Base-by-base conservation (phyloP, 2,329 filamentous ascomycete genomes). In the Aspergillus ruber region DNA sequence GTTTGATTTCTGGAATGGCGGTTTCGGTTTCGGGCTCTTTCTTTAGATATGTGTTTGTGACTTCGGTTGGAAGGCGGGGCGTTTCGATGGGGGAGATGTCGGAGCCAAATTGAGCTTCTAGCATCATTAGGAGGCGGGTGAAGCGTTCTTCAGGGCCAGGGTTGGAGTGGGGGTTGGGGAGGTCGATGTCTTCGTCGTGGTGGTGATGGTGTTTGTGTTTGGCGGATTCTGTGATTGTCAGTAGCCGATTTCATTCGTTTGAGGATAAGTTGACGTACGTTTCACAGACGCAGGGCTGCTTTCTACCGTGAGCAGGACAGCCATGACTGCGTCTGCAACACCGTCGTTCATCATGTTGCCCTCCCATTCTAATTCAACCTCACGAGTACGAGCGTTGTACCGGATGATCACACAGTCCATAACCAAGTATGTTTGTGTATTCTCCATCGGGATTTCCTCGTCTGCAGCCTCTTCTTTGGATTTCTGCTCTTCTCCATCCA, bases 281-380 rank as follows among this genome's bases (percentile, higher is more conserved):
- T 93, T 94, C 44, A 98, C 91, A 10, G 93, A 91, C 12, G 93
- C 93, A 4, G 91, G 93, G 46, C 88, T 95, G 68, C 86, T 94
- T 70, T 98, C 93, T 18, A 95, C 88, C 0, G 87, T 90, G 58
- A 95, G 83, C 9, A 98, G 78, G 2, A 96, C 89, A 1, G 90
- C 90, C 77, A 97, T 88, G 46, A 97, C 86, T 13, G 93, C 90
- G 69, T 98, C 93, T n/a, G 93, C 93, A 61, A 98, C 94, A 51
- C 90, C 88, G 63, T 98, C 93, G 66, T 97, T 98, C 62, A 96
- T 84, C 74, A 95, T 87, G 65, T 97, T 98, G 49, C 90, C 93
- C 66, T 97, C 91, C 93, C 93, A 98, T 69, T 95, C 90, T 2
- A 97, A 76, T 65, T 94, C 90, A 5, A 96, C 81, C 62, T 93